Percentiles rank a stretch among this genome's conserved stretches.
Conservation (phyloP, 139 green algal genomes). For the Coccomyxa sp. region DNA sequence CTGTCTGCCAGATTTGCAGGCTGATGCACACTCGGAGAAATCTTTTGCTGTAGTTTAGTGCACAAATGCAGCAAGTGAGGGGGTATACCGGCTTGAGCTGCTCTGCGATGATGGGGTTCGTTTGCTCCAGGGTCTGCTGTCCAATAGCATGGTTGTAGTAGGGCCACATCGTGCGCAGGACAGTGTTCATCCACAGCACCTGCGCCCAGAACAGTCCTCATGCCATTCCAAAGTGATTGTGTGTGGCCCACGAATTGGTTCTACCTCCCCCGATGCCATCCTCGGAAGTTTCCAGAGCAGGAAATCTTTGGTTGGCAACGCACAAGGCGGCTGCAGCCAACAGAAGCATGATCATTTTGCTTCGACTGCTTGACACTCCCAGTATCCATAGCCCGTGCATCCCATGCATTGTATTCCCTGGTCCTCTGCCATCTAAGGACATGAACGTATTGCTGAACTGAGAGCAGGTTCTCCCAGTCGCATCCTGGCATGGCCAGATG, state of each 20-base stretch:
- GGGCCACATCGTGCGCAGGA: slow-evolving; percentile 51
- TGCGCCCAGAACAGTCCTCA: not conserved
- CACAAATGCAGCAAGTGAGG: too few species aligned
- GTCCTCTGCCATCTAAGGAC: too few species aligned
- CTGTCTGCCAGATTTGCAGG: too few species aligned
- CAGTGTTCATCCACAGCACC: slow-evolving; percentile 52
- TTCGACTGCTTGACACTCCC: not conserved
- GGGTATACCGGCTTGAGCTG: not conserved
- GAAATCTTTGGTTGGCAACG: not conserved
- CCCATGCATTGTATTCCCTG: too few species aligned
- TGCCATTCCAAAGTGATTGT: not conserved
- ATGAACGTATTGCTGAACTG: too few species aligned
- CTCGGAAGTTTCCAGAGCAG: not conserved
- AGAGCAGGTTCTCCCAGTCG: not conserved
- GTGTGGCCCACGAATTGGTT: not conserved
- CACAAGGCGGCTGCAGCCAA: not conserved
- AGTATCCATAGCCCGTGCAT: not conserved
- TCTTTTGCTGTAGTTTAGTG: too few species aligned
- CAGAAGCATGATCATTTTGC: not conserved
- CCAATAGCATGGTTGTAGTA: slow-evolving; percentile 49
- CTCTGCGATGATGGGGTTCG: slow-evolving; percentile 14
- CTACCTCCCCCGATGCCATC: not conserved
- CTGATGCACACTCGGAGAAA: too few species aligned
- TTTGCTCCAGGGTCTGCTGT: slow-evolving; percentile 25
- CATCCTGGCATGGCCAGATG: not conserved